Evolutionary conservation across 139 green algal species (phyloP).

Genomic region (Asterochloris sp.): DNA sequence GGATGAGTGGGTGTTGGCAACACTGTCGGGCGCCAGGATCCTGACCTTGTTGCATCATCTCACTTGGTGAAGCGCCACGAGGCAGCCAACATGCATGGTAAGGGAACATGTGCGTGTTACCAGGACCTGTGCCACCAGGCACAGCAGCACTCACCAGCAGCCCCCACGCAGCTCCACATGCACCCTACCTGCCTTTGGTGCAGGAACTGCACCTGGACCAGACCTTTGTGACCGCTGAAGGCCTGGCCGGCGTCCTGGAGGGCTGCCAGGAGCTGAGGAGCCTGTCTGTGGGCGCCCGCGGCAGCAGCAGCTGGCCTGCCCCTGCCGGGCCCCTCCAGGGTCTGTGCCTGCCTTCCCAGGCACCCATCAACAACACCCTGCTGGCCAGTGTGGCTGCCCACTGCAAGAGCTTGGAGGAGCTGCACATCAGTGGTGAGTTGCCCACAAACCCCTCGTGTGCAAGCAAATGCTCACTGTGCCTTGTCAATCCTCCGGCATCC

Average conservation of each 20-base stretch:
- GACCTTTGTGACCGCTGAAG: not conserved
- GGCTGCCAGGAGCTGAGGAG: slow-evolving; percentile 3
- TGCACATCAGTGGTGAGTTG: slow-evolving; percentile 6
- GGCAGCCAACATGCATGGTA: too few species aligned
- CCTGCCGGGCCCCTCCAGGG: not conserved
- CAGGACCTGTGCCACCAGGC: not conserved
- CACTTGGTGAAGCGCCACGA: not conserved
- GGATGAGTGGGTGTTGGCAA: too few species aligned
- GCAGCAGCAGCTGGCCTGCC: not conserved
- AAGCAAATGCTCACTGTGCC: not conserved
- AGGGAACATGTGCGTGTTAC: not conserved
- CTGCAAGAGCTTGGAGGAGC: not conserved
- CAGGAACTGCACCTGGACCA: slow-evolving; percentile 8
- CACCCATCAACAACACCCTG: not conserved
- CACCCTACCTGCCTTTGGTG: not conserved
- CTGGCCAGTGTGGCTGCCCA: slow-evolving; percentile 5
- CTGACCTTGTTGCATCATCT: not conserved
- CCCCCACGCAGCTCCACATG: not conserved
- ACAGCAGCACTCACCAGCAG: not conserved
- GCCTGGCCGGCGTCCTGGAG: not conserved
- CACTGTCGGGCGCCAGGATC: too few species aligned
- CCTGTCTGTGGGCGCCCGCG: not conserved
- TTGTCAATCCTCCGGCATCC: not conserved
- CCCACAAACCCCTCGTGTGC: not conserved
- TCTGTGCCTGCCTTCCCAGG: not conserved